phyloP scores from a whole-genome alignment of 345 rosid species.

The Lumnitzera littorea region DNA sequence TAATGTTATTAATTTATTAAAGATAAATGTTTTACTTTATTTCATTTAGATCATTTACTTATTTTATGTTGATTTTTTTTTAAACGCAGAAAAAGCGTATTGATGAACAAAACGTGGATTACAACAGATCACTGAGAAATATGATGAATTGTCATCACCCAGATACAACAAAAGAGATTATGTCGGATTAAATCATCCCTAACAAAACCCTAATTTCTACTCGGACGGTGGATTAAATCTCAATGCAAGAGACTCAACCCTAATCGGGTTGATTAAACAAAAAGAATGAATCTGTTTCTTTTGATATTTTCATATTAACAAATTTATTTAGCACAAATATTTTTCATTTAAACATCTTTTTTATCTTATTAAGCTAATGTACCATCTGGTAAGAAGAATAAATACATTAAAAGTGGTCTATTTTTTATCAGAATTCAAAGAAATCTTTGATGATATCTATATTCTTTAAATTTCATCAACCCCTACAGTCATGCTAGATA shows the following conservation, averaged over 20 bases:
- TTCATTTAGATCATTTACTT: neutral
- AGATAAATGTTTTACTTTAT: neutral
- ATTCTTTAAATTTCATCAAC: too few relatives aligned
- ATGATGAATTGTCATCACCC: constrained; percentile 1
- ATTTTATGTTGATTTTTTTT: neutral
- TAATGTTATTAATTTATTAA: too few relatives aligned
- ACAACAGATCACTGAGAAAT: constrained; percentile 15
- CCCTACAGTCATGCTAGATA: too few relatives aligned
- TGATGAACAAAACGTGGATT: constrained; percentile 24
- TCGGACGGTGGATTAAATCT: constrained; percentile 14
- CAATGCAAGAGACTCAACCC: constrained; percentile 12
- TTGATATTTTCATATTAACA: too few relatives aligned
- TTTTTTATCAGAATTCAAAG: too few relatives aligned
- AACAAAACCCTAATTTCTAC: neutral
- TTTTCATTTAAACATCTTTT: too few relatives aligned
- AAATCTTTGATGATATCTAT: too few relatives aligned
- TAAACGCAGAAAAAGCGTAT: constrained; percentile 40
- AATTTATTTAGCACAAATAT: too few relatives aligned
- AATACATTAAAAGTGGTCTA: too few relatives aligned
- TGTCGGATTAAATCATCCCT: constrained; percentile 15
- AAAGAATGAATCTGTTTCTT: too few relatives aligned
- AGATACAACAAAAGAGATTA: constrained; percentile 9
- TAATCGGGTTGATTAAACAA: constrained; percentile 12
- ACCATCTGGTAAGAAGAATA: too few relatives aligned
- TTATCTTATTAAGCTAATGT: too few relatives aligned